Conservation (phyloP, 2,329 filamentous ascomycete genomes). For the Orbilia javanica region DNA sequence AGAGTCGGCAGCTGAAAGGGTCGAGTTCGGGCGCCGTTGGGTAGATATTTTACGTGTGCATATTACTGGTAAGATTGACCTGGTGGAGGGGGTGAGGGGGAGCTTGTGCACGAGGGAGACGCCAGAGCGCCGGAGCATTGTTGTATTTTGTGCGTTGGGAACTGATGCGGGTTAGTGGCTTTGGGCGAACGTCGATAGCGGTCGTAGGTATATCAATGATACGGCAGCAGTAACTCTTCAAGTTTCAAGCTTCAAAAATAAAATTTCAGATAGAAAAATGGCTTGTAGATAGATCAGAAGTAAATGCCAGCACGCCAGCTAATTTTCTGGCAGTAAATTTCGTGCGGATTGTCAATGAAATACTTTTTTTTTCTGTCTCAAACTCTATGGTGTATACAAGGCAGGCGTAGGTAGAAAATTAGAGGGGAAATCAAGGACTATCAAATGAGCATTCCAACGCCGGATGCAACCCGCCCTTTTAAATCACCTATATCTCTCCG, state of each 20-base stretch:
- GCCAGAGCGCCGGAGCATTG: conserved; percentile 56
- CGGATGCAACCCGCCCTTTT: conserved; percentile 45
- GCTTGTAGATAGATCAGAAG: background rate
- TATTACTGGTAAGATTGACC: conserved; percentile 36
- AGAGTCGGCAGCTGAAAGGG: conserved; percentile 34
- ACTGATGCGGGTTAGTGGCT: background rate
- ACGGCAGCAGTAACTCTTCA: background rate
- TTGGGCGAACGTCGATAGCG: background rate
- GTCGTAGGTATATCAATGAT: background rate
- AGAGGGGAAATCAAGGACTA: background rate
- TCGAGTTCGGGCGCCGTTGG: conserved; percentile 49
- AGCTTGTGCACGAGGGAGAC: conserved; percentile 43
- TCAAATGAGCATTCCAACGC: conserved; percentile 23
- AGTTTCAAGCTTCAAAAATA: background rate
- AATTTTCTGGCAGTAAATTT: background rate
- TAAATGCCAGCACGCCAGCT: background rate
- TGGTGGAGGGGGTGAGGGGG: conserved; percentile 28
- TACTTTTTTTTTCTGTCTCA: conserved; percentile 18
- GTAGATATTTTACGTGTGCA: conserved; percentile 42
- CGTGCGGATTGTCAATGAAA: background rate
- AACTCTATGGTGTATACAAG: conserved; percentile 29
- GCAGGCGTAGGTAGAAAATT: background rate
- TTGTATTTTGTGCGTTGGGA: conserved; percentile 55
- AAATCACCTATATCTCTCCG: conserved; percentile 16
- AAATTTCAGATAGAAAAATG: background rate